Evolutionary conservation across 2,329 filamentous ascomycete genomes (phyloP).

Genomic region (Diaporthe longicolla): DNA sequence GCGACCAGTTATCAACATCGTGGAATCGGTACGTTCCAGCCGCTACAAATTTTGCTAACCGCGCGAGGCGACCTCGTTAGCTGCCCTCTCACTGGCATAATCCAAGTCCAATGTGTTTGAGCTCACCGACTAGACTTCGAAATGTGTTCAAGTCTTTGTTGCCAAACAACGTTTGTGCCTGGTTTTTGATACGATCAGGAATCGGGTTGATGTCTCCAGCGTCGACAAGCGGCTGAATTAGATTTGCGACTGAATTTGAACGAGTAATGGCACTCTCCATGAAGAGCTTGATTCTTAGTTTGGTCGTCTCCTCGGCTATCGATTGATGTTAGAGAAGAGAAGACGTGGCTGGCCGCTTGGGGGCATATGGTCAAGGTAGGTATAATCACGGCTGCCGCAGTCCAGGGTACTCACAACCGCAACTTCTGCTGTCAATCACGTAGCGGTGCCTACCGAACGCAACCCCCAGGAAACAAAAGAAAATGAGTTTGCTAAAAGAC

Average conservation of each 20-base stretch:
- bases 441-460: constrained; percentile 8
- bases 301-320: background rate
- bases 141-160: background rate
- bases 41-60: constrained; percentile 13
- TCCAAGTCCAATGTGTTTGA: background rate
- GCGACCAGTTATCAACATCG: constrained; percentile 9
- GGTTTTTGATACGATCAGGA: constrained; percentile 11
- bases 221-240: constrained; percentile 13
- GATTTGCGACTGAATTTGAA: background rate
- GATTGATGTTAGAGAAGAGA: constrained; percentile 15
- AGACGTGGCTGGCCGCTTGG: background rate
- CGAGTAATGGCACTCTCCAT: constrained; percentile 15
- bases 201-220: background rate
- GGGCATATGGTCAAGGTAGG: constrained; percentile 8
- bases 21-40: constrained; percentile 9
- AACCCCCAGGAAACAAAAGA: constrained; percentile 7
- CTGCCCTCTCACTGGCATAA: constrained; percentile 4
- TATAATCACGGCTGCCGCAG: background rate
- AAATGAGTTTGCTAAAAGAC: constrained; percentile 12
- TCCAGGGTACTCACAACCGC: constrained; percentile 17
- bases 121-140: constrained; percentile 8
- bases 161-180: constrained; percentile 17
- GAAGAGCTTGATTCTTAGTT: background rate
- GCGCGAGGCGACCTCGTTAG: constrained; percentile 17
- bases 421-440: constrained; percentile 17